Evolutionary conservation across 108 stramenopile genomes (phyloP).

Genomic region (Heterococcus sp.): DNA sequence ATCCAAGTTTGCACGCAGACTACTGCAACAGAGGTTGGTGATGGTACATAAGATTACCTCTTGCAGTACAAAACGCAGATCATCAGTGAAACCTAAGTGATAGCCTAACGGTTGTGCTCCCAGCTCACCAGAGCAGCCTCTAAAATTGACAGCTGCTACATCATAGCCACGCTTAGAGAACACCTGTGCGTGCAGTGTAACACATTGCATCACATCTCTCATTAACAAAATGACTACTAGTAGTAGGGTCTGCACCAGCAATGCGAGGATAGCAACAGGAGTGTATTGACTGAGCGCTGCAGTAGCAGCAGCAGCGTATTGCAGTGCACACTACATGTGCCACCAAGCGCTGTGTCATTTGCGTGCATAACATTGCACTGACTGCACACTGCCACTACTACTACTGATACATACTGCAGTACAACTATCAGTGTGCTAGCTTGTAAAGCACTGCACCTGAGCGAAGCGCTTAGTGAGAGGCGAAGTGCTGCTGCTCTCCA

Average conservation of each 20-base stretch:
- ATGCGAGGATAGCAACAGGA: too few relatives aligned
- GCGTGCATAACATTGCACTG: background rate
- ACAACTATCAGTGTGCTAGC: too few relatives aligned
- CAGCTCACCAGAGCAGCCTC: conserved; percentile 72
- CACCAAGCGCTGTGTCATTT: background rate
- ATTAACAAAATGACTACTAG: background rate
- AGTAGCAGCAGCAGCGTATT: background rate
- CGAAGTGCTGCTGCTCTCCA: conserved; percentile 31
- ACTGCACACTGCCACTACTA: background rate
- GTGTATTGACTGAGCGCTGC: too few relatives aligned
- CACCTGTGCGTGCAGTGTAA: background rate
- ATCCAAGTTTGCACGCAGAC: too few relatives aligned
- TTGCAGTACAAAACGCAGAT: conserved; percentile 65
- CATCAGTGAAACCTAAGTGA: conserved; percentile 84
- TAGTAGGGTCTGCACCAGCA: background rate
- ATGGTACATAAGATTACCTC: background rate
- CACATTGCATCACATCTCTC: background rate
- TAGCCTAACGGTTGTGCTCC: conserved; percentile 65
- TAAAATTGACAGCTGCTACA: conserved; percentile 69
- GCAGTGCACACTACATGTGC: background rate
- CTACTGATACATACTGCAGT: background rate
- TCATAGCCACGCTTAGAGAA: conserved; percentile 20
- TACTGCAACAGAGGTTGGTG: too few relatives aligned
- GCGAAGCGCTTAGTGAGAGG: conserved; percentile 40
- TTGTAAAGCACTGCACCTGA: background rate